Evolutionary conservation across 2,329 filamentous ascomycete genomes (phyloP).

Genomic region (Penicillium thymicola): DNA sequence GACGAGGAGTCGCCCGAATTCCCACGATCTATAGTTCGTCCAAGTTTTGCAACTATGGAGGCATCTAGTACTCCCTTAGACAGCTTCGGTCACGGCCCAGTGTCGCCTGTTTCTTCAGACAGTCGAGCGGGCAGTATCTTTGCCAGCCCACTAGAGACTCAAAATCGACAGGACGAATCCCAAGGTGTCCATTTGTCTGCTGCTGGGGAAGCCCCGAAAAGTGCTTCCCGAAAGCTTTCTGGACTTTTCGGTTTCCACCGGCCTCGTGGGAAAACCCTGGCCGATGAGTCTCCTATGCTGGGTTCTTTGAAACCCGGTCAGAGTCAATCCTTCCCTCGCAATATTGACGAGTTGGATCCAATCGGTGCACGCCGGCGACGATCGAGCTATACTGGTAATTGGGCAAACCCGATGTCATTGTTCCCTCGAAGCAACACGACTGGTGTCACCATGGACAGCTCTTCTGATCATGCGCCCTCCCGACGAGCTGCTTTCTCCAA

Average conservation of each 20-base stretch:
- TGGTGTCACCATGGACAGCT: slow-evolving; percentile 41
- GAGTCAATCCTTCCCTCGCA: slow-evolving; percentile 62
- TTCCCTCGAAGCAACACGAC: slow-evolving; percentile 46
- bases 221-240: slow-evolving; percentile 53
- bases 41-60: slow-evolving; percentile 32
- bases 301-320: slow-evolving; percentile 59
- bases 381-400: slow-evolving; percentile 56
- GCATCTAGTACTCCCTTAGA: slow-evolving; percentile 32
- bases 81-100: slow-evolving; percentile 36
- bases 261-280: slow-evolving; percentile 59
- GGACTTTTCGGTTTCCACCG: slow-evolving; percentile 57
- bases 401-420: slow-evolving; percentile 50
- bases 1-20: slow-evolving; percentile 49
- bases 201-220: slow-evolving; percentile 38
- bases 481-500: slow-evolving; percentile 42
- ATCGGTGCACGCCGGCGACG: slow-evolving; percentile 52
- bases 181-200: slow-evolving; percentile 33
- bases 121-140: slow-evolving; percentile 45
- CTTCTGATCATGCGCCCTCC: slow-evolving; percentile 39
- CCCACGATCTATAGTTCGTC: slow-evolving; percentile 27
- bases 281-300: slow-evolving; percentile 56
- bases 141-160: slow-evolving; percentile 46
- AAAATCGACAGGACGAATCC: slow-evolving; percentile 39
- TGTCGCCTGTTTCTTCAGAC: slow-evolving; percentile 45
- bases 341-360: slow-evolving; percentile 51